phyloP scores from a whole-genome alignment of 1,284 basidiomycete genomes.

The Fistulina hepatica region DNA sequence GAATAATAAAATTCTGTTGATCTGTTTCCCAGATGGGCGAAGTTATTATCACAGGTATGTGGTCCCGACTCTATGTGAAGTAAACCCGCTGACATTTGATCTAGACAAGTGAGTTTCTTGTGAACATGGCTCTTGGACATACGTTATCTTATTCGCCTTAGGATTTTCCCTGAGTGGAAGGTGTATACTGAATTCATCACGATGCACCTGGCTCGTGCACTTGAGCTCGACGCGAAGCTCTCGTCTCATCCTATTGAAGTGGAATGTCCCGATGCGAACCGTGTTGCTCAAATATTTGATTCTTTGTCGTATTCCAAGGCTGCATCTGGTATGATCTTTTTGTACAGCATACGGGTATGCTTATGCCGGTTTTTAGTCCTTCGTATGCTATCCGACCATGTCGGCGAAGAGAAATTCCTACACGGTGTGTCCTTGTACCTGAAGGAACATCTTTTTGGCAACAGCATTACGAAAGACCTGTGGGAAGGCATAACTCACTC shows the following conservation, averaged over 20 bases:
- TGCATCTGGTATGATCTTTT: conserved; percentile 46
- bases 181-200: conserved; percentile 61
- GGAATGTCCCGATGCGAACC: conserved; percentile 78
- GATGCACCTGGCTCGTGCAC: conserved; percentile 51
- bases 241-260: conserved; percentile 97
- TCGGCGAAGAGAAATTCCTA: conserved; percentile 84
- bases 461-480: conserved; percentile 79
- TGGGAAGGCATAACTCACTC: conserved; percentile 84
- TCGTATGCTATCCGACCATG: conserved; percentile 84
- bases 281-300: conserved; percentile 88
- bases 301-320: conserved; percentile 81
- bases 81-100: conserved; percentile 3
- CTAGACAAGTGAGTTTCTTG: conserved; percentile 10
- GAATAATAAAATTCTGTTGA: conserved; percentile 8
- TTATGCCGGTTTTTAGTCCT: conserved; percentile 47
- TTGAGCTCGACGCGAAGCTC: conserved; percentile 78
- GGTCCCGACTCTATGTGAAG: conserved; percentile 2
- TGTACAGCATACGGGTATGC: not conserved
- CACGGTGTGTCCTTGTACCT: conserved; percentile 88
- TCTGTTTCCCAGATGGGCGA: conserved; percentile 63
- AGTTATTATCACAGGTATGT: conserved; percentile 74
- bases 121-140: not conserved
- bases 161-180: conserved; percentile 72
- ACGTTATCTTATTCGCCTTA: conserved; percentile 18
- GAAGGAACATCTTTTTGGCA: conserved; percentile 71